phyloP scores from a whole-genome alignment of 2,329 filamentous ascomycete species.

The Aspergillus novofumigatus region DNA sequence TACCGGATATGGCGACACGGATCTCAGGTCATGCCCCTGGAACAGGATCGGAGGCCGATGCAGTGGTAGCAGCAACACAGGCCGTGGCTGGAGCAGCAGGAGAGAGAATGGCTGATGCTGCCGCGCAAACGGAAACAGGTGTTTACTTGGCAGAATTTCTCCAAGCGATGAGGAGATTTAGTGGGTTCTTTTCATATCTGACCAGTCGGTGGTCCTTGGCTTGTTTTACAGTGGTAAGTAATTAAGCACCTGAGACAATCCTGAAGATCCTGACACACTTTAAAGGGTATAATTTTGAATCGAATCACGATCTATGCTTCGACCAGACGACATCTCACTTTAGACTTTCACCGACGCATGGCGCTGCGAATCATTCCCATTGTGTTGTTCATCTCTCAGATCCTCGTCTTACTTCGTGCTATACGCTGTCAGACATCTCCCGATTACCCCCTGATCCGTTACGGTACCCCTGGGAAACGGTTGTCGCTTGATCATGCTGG shows the following conservation, averaged over 20 bases:
- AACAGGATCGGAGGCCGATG: constrained; percentile 31
- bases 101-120: constrained; percentile 31
- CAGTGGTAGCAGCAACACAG: constrained; percentile 38
- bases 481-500: constrained; percentile 67
- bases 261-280: constrained; percentile 3
- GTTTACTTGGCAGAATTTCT: constrained; percentile 43
- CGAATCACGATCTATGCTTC: constrained; percentile 92
- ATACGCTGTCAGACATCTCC: constrained; percentile 89
- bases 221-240: constrained; percentile 69
- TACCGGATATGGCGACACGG: constrained; percentile 23
- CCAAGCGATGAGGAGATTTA: constrained; percentile 62
- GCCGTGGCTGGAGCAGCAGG: constrained; percentile 31
- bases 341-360: constrained; percentile 69
- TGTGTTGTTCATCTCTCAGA: constrained; percentile 64
- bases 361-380: constrained; percentile 68
- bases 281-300: constrained; percentile 75
- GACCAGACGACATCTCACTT: constrained; percentile 70
- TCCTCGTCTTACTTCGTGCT: constrained; percentile 68
- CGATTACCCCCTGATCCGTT: constrained; percentile 64
- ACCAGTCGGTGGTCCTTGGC: constrained; percentile 89
- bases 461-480: constrained; percentile 62
- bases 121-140: constrained; percentile 28
- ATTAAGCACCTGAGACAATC: no score
- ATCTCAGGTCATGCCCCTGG: constrained; percentile 20
- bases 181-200: constrained; percentile 83